These are phyloP conservation scores for Neonectria punicea DNA, from an alignment of 2,329 filamentous ascomycete species.

Conservation along the genomic window DNA sequence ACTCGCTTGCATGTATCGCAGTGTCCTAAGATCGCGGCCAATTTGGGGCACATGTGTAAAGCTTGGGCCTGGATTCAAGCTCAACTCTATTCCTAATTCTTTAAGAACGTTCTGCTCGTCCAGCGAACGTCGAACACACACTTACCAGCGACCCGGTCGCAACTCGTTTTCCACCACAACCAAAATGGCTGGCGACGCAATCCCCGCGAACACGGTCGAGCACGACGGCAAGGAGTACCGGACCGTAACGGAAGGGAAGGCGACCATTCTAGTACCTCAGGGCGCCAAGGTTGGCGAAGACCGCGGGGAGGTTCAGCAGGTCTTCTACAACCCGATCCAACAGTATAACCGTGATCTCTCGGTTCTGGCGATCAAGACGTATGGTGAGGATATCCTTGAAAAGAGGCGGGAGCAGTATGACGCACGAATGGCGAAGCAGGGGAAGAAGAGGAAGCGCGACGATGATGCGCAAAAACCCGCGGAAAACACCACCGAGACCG, in stretches of 20 bases:
- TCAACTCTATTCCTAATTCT: constrained; percentile 7
- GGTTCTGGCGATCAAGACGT: constrained; percentile 90
- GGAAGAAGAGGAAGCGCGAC: constrained; percentile 60
- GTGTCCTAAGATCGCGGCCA: constrained; percentile 28
- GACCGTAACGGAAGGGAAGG: constrained; percentile 65
- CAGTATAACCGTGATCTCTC: constrained; percentile 98
- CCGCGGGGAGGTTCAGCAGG: constrained; percentile 74
- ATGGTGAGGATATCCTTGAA: constrained; percentile 74
- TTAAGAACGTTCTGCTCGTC: not conserved
- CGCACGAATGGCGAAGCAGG: constrained; percentile 53
- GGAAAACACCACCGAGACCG: constrained; percentile 3
- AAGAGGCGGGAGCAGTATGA: constrained; percentile 56
- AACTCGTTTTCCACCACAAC: constrained; percentile 33
- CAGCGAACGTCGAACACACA: constrained; percentile 10
- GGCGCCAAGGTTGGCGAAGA: constrained; percentile 58
- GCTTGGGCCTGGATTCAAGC: constrained; percentile 4
- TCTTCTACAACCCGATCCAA: constrained; percentile 99
- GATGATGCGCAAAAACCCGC: constrained; percentile 45
- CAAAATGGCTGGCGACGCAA: constrained; percentile 36
- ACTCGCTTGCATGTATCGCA: constrained; percentile 32
- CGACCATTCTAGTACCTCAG: constrained; percentile 65
- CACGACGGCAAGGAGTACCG: constrained; percentile 61
- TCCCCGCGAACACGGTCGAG: constrained; percentile 40
- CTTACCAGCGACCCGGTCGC: constrained; percentile 14
- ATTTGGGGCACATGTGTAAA: constrained; percentile 28